Percentiles rank a stretch among this genome's conserved stretches.
phyloP scores from a whole-genome alignment of 2,329 filamentous ascomycete species.

The Clonostachys rosea region DNA sequence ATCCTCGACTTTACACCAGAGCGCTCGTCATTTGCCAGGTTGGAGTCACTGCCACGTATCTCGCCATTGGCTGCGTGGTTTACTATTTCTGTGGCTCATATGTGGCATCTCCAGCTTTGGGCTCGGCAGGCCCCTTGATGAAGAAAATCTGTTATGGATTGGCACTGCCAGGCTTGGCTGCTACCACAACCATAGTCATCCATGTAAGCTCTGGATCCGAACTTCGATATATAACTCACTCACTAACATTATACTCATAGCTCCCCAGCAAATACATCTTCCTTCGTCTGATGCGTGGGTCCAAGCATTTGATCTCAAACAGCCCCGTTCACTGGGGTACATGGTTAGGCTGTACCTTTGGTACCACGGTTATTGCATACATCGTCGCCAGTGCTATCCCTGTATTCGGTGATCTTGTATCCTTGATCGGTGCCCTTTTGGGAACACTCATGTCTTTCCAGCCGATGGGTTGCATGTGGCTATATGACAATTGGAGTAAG shows the following conservation, averaged over 20 bases:
- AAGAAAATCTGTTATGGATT: conserved; percentile 39
- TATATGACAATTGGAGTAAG: conserved; percentile 31
- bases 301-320: conserved; percentile 20
- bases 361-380: conserved; percentile 14
- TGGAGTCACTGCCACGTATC: conserved; percentile 22
- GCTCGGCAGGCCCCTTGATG: conserved; percentile 31
- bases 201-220: conserved; percentile 18
- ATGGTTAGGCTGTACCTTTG: conserved; percentile 20
- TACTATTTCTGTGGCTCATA: conserved; percentile 40
- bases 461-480: conserved; percentile 30
- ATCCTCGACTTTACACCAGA: conserved; percentile 17
- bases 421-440: conserved; percentile 16
- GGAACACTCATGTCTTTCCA: conserved; percentile 17
- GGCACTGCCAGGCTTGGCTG: conserved; percentile 20
- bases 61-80: conserved; percentile 26
- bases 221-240: conserved; percentile 13
- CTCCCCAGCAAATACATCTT: conserved; percentile 17
- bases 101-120: conserved; percentile 40
- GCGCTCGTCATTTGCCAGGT: conserved; percentile 15
- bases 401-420: conserved; percentile 18
- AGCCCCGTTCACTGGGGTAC: conserved; percentile 18
- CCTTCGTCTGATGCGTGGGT: conserved; percentile 15
- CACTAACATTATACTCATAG: not conserved
- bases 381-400: conserved; percentile 18
- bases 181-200: conserved; percentile 16